A percentile compares a stretch with the other conserved stretches of the same genome.
phyloP scores from a whole-genome alignment of 768 basidiomycete species.

The Neoboletus brunneissimus region DNA sequence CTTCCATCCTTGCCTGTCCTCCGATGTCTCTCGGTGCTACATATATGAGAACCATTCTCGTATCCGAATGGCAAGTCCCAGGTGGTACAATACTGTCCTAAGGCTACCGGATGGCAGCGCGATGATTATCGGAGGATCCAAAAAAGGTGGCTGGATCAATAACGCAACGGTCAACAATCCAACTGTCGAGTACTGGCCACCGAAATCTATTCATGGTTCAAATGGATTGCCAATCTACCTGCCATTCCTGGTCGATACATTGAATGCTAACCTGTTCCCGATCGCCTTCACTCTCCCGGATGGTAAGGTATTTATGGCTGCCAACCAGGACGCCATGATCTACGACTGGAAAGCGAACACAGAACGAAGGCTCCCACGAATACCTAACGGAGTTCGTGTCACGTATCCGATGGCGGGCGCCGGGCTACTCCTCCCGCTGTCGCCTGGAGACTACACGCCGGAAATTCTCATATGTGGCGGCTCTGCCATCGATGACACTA shows the following conservation, averaged over 20 bases:
- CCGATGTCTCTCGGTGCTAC: constrained; percentile 47
- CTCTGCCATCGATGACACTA: constrained; percentile 59
- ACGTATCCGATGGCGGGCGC: constrained; percentile 84
- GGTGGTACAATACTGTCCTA: constrained; percentile 78
- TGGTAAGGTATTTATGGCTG: constrained; percentile 70
- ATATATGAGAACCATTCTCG: constrained; percentile 63
- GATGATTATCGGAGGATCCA: constrained; percentile 80
- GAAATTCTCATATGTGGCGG: constrained; percentile 80
- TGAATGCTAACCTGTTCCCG: constrained; percentile 82
- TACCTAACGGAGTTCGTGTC: constrained; percentile 77
- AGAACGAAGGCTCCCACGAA: constrained; percentile 58
- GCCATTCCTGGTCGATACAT: constrained; percentile 63
- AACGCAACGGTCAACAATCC: constrained; percentile 80
- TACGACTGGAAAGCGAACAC: constrained; percentile 69
- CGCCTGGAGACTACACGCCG: constrained; percentile 59
- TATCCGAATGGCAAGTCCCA: constrained; percentile 70
- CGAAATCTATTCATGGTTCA: constrained; percentile 66
- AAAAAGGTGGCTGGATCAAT: constrained; percentile 84
- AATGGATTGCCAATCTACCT: constrained; percentile 65
- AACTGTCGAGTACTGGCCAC: constrained; percentile 78
- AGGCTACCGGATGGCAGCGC: constrained; percentile 75
- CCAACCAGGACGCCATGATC: constrained; percentile 75
- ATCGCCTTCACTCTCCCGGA: constrained; percentile 72
- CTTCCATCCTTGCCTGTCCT: constrained; percentile 61
- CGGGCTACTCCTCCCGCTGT: constrained; percentile 69